Evolutionary conservation across 495 filamentous ascomycete species (phyloP), one percentile per base, ranked within the genome.

Genomic region (Cercophora sp.): DNA sequence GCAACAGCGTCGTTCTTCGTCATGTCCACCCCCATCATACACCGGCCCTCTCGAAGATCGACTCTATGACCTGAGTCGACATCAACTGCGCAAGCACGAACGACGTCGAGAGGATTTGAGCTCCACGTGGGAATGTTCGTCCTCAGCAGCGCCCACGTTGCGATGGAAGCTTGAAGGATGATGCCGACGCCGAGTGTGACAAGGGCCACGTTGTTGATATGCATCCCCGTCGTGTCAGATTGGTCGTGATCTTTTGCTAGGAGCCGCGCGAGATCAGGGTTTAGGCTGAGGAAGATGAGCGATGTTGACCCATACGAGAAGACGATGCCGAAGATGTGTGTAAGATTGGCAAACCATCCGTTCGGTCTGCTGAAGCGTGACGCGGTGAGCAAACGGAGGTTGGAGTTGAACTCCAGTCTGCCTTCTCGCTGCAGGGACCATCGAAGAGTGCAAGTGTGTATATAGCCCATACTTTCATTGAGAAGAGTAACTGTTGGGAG

Each of bases 391-490:
- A 76, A 63, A 8, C 73, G 66, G 8, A 74, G 59, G 48, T 75
- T 76, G 8, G 73, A 70, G 58, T 73, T 75, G 66, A 62, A 69
- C 8, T 63, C 57, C 19, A 76, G 62, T n/a, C 65, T 64, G 13
- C 58, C 60, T 43, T 76, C 73, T 26, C 59, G 63, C 29, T 67
- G 69, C 10, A 76, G 60, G 2, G 70, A 55, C 73, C 73, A 76
- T 19, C 73, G 69, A 10, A 74, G 60, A 1, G 70, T 64, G 9
- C 59, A 60, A 1, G 68, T 56, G 46, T 76, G 73, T 18, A 74
- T 57, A 35, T 69, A 72, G 10, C 66, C 68, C 57, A 72, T 61
- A 46, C 56, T 55, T 51, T 75, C 71, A 34, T 61, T 71, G 19
- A 63, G 60, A 2, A 68, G 44, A 5, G 67, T 69, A n/a, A 73